Evolutionary conservation across 2,329 filamentous ascomycete genomes (phyloP).

Genomic region (Cytospora piceae): DNA sequence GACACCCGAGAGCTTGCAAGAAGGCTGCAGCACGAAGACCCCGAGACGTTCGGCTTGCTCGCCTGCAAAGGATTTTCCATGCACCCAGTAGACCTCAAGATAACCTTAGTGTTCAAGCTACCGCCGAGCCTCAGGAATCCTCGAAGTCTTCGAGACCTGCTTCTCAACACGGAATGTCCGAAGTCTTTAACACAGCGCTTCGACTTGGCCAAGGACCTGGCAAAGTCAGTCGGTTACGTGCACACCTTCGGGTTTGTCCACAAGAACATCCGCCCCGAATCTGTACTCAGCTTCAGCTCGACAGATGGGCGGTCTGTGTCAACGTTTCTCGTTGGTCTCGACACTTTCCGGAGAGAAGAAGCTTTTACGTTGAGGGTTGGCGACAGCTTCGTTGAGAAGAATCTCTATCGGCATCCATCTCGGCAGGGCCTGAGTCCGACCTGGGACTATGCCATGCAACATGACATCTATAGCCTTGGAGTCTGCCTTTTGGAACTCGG

Average conservation of each 20-base stretch:
- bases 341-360: neutral
- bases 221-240: slow-evolving; percentile 9
- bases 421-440: neutral
- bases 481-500: neutral
- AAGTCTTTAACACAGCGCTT: slow-evolving; percentile 1
- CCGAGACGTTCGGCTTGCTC: slow-evolving; percentile 9
- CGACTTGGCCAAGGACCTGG: slow-evolving; percentile 4
- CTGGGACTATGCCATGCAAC: slow-evolving; percentile 6
- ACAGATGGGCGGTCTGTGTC: neutral
- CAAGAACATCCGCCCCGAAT: slow-evolving; percentile 13
- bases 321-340: neutral
- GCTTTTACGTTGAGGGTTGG: neutral
- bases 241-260: slow-evolving; percentile 13
- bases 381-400: neutral
- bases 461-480: slow-evolving; percentile 10
- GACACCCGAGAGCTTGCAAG: slow-evolving; percentile 9
- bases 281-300: slow-evolving; percentile 4
- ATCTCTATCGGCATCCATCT: slow-evolving; percentile 1
- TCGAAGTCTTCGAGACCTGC: slow-evolving; percentile 3
- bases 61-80: slow-evolving; percentile 15
- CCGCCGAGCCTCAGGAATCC: neutral
- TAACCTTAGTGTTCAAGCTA: slow-evolving; percentile 1
- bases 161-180: neutral
- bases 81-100: neutral
- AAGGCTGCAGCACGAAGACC: slow-evolving; percentile 4